A percentile compares a stretch with the other conserved stretches of the same genome.
Evolutionary conservation across 306 rosid species (phyloP).

Genomic region (Pyrus pyrifolia): DNA sequence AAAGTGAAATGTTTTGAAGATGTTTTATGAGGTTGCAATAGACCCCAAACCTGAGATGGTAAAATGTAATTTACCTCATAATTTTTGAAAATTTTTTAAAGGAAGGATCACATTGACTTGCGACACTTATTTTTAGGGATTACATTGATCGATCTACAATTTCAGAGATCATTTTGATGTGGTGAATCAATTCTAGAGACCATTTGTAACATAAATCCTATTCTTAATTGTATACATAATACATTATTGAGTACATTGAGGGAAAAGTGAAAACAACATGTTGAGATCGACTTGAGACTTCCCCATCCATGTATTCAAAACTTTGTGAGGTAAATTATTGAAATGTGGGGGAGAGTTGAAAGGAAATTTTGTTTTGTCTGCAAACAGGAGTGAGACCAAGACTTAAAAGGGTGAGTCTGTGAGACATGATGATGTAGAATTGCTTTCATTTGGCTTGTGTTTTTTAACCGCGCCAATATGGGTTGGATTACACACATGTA

Average conservation of each 20-base stretch:
- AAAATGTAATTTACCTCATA: too few species aligned
- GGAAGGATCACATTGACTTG: rapidly evolving
- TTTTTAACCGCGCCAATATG: not conserved
- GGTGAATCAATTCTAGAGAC: too few species aligned
- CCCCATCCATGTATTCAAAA: not conserved
- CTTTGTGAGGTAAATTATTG: not conserved
- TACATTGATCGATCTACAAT: too few species aligned
- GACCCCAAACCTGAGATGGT: too few species aligned
- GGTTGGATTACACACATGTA: not conserved
- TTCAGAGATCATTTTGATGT: too few species aligned
- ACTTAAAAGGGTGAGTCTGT: not conserved
- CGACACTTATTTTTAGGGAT: too few species aligned
- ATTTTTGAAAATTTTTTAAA: too few species aligned
- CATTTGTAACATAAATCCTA: too few species aligned
- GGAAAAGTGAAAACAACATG: not conserved
- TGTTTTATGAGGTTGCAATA: too few species aligned
- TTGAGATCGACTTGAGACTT: not conserved
- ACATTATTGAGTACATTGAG: not conserved
- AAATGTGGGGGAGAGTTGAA: not conserved
- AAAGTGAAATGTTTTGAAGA: too few species aligned
- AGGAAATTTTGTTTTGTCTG: not conserved
- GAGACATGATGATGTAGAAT: not conserved
- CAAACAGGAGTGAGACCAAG: not conserved
- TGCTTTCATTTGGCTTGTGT: conserved; percentile 3
- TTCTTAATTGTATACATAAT: too few species aligned